phyloP scores from a whole-genome alignment of 306 rosid species.

The Corylus americana region DNA sequence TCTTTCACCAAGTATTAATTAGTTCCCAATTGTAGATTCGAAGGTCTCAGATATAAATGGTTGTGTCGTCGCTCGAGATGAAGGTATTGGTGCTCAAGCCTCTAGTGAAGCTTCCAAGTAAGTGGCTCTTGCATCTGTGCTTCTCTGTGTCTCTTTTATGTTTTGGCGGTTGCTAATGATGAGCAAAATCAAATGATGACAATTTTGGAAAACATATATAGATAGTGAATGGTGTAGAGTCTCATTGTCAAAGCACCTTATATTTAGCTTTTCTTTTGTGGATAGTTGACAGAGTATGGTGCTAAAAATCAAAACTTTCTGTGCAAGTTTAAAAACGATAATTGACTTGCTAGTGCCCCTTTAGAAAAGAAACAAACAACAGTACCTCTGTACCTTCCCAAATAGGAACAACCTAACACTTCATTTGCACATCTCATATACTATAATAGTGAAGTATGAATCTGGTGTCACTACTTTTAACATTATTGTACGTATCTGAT shows the following conservation, averaged over 20 bases:
- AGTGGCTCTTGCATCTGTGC: constrained; percentile 35
- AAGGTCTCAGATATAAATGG: constrained; percentile 37
- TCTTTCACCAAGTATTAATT: constrained; percentile 27
- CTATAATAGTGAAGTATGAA: background rate
- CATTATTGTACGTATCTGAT: background rate
- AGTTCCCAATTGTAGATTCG: constrained; percentile 30
- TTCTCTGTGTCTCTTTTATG: constrained; percentile 8
- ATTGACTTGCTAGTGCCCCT: background rate
- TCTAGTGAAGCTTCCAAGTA: constrained; percentile 44
- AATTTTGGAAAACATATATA: background rate
- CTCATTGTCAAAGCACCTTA: background rate
- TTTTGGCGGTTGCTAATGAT: constrained; percentile 11
- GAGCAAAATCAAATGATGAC: background rate
- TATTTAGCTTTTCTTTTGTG: background rate
- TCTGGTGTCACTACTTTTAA: background rate
- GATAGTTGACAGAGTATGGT: background rate
- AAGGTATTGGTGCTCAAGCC: constrained; percentile 23
- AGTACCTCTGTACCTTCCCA: background rate
- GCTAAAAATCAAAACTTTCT: background rate
- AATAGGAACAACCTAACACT: background rate
- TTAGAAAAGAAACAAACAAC: background rate
- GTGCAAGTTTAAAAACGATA: background rate
- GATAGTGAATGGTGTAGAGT: background rate
- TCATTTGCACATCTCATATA: background rate
- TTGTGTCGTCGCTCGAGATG: constrained; percentile 27